A percentile compares a stretch with the other conserved stretches of the same genome.
phyloP scores from a whole-genome alignment of 2,329 filamentous ascomycete species.

The Colletotrichum graminicola region DNA sequence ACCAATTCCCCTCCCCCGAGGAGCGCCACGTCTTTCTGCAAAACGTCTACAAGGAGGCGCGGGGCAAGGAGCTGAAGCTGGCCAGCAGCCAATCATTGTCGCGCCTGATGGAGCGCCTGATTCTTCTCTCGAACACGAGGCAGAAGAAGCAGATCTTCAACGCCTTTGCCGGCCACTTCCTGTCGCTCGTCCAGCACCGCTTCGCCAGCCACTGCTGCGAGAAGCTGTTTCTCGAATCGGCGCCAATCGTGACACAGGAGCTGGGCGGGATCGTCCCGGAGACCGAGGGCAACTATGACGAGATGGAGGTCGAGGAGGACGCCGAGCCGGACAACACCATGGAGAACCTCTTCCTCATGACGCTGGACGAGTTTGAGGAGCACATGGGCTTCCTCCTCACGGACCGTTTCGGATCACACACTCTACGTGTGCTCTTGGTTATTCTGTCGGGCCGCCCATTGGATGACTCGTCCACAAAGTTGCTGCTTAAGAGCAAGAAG shows the following conservation, averaged over 20 bases:
- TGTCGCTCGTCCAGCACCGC: slow-evolving; percentile 91
- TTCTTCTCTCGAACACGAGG: slow-evolving; percentile 79
- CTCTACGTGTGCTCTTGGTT: slow-evolving; percentile 85
- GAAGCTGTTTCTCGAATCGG: slow-evolving; percentile 87
- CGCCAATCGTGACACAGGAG: slow-evolving; percentile 82
- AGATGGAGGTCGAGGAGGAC: slow-evolving; percentile 56
- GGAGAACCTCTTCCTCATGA: slow-evolving; percentile 86
- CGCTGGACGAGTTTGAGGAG: slow-evolving; percentile 88
- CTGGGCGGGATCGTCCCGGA: slow-evolving; percentile 61
- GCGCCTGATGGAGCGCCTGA: slow-evolving; percentile 89
- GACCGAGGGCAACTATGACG: slow-evolving; percentile 59
- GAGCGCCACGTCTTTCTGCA: slow-evolving; percentile 79
- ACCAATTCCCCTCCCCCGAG: slow-evolving; percentile 84
- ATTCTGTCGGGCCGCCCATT: slow-evolving; percentile 87
- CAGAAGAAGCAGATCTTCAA: slow-evolving; percentile 91
- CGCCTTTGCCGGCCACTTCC: slow-evolving; percentile 87
- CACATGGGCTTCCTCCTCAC: slow-evolving; percentile 87
- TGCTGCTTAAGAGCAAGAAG: slow-evolving; percentile 88
- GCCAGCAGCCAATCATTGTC: slow-evolving; percentile 97
- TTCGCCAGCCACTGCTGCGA: slow-evolving; percentile 99
- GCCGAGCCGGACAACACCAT: slow-evolving; percentile 71
- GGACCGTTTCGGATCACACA: slow-evolving; percentile 90
- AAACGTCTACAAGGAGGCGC: slow-evolving; percentile 87
- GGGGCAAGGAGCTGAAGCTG: slow-evolving; percentile 94
- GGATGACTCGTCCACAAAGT: slow-evolving; percentile 75